A percentile compares a stretch with the other conserved stretches of the same genome.
Conservation (phyloP, 2,329 filamentous ascomycete species). For the Xylogone sp. region DNA sequence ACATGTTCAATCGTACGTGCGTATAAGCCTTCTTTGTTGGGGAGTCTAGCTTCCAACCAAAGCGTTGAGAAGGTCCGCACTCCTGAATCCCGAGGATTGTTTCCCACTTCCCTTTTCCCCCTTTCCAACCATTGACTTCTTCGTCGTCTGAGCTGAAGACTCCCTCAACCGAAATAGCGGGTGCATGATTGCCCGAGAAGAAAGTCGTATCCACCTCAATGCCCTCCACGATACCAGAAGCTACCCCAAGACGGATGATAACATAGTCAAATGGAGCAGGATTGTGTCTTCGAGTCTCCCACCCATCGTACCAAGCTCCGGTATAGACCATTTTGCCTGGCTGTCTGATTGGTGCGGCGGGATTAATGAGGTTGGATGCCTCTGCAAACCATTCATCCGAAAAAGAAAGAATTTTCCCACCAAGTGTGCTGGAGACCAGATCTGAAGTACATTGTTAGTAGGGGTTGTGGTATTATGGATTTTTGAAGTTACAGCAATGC, state of each 20-base stretch:
- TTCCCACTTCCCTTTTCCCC: constrained; percentile 62
- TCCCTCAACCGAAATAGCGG: constrained; percentile 73
- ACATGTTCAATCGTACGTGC: constrained; percentile 79
- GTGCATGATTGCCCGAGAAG: constrained; percentile 80
- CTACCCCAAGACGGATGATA: constrained; percentile 61
- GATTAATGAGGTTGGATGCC: constrained; percentile 59
- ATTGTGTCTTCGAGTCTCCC: constrained; percentile 67
- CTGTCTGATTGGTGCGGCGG: constrained; percentile 58
- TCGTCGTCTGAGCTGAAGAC: constrained; percentile 64
- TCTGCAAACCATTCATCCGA: constrained; percentile 69
- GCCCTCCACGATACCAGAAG: constrained; percentile 68
- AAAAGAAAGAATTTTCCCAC: constrained; percentile 60
- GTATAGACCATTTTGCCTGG: constrained; percentile 66
- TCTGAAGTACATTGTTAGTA: constrained; percentile 37
- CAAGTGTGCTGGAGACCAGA: constrained; percentile 56
- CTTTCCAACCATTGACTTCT: constrained; percentile 61
- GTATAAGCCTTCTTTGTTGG: constrained; percentile 67
- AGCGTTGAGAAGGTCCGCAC: constrained; percentile 70
- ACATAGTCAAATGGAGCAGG: constrained; percentile 62
- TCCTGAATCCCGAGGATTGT: constrained; percentile 65
- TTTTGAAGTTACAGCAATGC: background rate
- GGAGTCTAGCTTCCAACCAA: constrained; percentile 64
- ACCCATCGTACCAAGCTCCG: constrained; percentile 69
- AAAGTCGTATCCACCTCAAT: constrained; percentile 78
- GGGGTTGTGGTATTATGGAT: background rate